Base-by-base conservation (phyloP, 73 alveolate genomes). In the Paramecium pentaurelia region DNA sequence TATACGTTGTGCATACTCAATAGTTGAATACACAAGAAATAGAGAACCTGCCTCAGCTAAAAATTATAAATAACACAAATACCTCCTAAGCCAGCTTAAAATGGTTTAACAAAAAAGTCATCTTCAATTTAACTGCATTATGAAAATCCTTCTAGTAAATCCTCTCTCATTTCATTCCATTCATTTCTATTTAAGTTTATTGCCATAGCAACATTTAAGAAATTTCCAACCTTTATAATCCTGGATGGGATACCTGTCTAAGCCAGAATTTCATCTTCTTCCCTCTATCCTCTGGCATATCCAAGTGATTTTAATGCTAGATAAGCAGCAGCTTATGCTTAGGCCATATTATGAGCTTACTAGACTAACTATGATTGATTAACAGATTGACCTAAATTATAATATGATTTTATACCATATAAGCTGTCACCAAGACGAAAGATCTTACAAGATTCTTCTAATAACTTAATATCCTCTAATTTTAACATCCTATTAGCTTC, bases 31-130 rank as follows among this genome's bases (percentile, higher is more conserved):
- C 18, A 75, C 86, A 25, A 36, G 5, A 36, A 36, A 36, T 36
- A 88, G 58, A 9, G 92, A 71, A 20, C 94, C 94, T 58, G 92
- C 94, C 44, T 88, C 94, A 34, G 94, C 94, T 51, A 51, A n/a
- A n/a, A 5, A 8, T 36, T 51, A 51, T 51, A n/a, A 51, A n/a
- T 5, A 51, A n/a, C 8, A 51, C 2, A 51, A 51, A 51, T 51
- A 51, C 70, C 70, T 28, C 94, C 94, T 22, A 88, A 25, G 5
- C 86, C 86, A 18, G 86, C 94, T 40, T 88, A 12, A 40, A 18
- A 88, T 36, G 85, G 64, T 36, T 70, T 88, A n/a, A 88, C 94
- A 32, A 88, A 73, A 40, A 73, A 73, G 40, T 32, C 88, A 73
- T 73, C 88, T 36, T 73, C 88, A 73, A 73, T 34, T 18, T 20